phyloP scores from a whole-genome alignment of 106 monocot species.

The Narthecium ossifragum region DNA sequence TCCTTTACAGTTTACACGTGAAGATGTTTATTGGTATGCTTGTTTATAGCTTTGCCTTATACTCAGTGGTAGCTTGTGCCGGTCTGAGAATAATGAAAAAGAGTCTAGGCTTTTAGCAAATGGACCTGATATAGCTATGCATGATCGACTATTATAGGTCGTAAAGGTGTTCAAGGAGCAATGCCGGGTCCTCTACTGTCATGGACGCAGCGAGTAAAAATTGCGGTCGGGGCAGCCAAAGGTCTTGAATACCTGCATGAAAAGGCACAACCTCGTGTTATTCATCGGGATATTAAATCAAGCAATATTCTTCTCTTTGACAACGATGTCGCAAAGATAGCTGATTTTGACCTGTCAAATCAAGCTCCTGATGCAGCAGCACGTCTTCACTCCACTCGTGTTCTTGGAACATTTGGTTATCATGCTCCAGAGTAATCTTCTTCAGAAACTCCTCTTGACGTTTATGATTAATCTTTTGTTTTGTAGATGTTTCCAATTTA shows the following conservation, averaged over 20 bases:
- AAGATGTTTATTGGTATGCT: too few relatives aligned
- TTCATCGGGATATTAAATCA: slow-evolving; percentile 34
- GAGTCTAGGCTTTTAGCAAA: too few relatives aligned
- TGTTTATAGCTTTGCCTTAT: too few relatives aligned
- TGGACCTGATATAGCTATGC: too few relatives aligned
- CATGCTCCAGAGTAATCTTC: slow-evolving; percentile 33
- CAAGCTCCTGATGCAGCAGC: slow-evolving; percentile 32
- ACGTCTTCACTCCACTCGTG: slow-evolving; percentile 36
- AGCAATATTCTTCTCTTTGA: slow-evolving; percentile 32
- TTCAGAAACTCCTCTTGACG: too few relatives aligned
- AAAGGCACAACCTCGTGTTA: slow-evolving; percentile 26
- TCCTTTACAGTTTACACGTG: too few relatives aligned
- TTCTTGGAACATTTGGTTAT: slow-evolving; percentile 39
- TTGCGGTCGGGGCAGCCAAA: slow-evolving; percentile 31
- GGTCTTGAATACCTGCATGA: slow-evolving; percentile 37
- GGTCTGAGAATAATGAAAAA: too few relatives aligned
- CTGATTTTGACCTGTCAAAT: slow-evolving; percentile 38
- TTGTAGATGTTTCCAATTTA: too few relatives aligned
- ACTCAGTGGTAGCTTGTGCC: too few relatives aligned
- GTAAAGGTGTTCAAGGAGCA: slow-evolving; percentile 39
- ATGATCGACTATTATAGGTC: slow-evolving; percentile 8
- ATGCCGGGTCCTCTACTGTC: slow-evolving; percentile 30
- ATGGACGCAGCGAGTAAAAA: slow-evolving; percentile 33
- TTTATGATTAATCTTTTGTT: too few relatives aligned
- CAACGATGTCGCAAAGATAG: slow-evolving; percentile 31